Base-by-base conservation (phyloP, 2,329 filamentous ascomycete genomes). In the Botrytis elliptica region DNA sequence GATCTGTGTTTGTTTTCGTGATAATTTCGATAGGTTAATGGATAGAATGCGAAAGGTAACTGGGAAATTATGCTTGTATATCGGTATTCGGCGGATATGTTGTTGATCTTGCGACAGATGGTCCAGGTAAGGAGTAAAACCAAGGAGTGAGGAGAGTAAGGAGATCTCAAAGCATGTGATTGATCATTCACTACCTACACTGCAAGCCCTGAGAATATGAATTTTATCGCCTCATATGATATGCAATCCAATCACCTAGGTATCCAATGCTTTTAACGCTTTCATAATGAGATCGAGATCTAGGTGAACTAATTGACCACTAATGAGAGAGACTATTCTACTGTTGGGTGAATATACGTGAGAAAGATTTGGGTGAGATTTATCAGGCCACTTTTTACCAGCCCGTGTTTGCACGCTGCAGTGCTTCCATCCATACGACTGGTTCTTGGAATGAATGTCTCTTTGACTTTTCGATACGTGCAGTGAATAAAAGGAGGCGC, bases 341-440 rank as follows among this genome's bases (percentile, higher is more conserved):
- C 12, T 16, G 12, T 14, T n/a, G 25, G 25, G 49, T 52, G 49
- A 52, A 52, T 52, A 52, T n/a, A 52, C 33, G 20, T 38, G 44
- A n/a, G 10, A 36, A 46, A 25, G 22, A 18, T 18, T 25, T 49
- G 38, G 64, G 22, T 29, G 29, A 67, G 46, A 55, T 55, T 67
- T n/a, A 68, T 68, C 65, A 55, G 65, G 4, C 65, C 65, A 68
- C 65, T 68, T 55, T 66, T 40, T 40, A 5, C 46, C 46, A 55
- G 16, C 46, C 36, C 46, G 65, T 40, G 25, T 42, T 68, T 57
- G 46, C 36, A 12, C 22, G 40, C 25, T 40, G 12, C 46, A 7
- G 36, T 25, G 22, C n/a, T 25, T 33, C 16, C 44, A 16, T 33
- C 16, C 44, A 18, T n/a, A 16, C 29, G 18, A 29, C 7, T 57